A percentile compares a stretch with the other conserved stretches of the same genome.
Conservation (phyloP, 331 rosid species). For the Quercus lobata region DNA sequence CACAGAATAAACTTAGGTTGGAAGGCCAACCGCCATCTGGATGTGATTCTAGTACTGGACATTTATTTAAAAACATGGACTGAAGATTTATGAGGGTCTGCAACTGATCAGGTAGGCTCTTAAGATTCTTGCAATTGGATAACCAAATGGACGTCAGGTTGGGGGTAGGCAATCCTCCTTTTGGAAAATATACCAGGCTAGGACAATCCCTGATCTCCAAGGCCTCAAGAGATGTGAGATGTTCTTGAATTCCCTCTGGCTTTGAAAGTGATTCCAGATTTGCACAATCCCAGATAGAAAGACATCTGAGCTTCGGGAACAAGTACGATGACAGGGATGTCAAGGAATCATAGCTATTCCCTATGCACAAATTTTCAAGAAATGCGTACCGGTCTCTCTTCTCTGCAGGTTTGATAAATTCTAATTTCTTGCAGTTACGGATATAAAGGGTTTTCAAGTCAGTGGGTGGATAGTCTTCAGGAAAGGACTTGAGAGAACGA, state of each 20-base stretch:
- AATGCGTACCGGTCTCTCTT: constrained; percentile 1
- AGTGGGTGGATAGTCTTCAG: too few relatives aligned
- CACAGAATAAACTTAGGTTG: constrained; percentile 11
- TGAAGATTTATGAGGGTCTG: constrained; percentile 28
- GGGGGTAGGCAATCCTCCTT: constrained; percentile 24
- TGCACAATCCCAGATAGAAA: constrained; percentile 17
- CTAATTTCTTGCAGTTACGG: constrained; percentile 17
- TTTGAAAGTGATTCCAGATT: constrained; percentile 22
- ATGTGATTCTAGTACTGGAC: constrained; percentile 29
- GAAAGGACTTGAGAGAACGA: too few relatives aligned
- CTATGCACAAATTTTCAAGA: constrained; percentile 24
- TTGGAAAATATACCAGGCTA: constrained; percentile 20
- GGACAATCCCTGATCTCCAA: constrained; percentile 30
- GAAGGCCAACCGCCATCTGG: constrained; percentile 1
- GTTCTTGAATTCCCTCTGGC: constrained; percentile 6
- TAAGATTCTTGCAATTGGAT: constrained; percentile 20
- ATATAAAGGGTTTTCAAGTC: neutral
- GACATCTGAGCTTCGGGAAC: constrained; percentile 27
- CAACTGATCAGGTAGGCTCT: constrained; percentile 25
- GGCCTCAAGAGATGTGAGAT: constrained; percentile 20
- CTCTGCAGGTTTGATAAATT: constrained; percentile 2
- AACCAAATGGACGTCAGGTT: constrained; percentile 29
- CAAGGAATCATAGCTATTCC: constrained; percentile 28
- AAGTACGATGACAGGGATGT: constrained; percentile 16
- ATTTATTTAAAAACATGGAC: constrained; percentile 22